Evolutionary conservation across 495 filamentous ascomycete genomes (phyloP).

Genomic region (Chaetomium fimeti): DNA sequence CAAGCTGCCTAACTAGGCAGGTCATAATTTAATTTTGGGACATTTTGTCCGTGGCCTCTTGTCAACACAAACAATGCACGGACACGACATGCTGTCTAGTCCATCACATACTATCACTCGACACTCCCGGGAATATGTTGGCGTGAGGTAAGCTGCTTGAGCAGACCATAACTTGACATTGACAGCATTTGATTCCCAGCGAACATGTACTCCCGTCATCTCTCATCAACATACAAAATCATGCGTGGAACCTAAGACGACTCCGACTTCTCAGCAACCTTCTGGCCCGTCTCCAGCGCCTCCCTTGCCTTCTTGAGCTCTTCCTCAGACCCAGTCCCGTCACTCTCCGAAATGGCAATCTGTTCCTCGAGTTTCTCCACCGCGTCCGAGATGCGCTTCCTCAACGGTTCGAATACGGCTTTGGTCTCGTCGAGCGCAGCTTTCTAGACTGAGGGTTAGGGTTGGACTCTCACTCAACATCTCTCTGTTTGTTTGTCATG

Average conservation of each 20-base stretch:
- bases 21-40: too few relatives aligned
- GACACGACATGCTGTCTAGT: too few relatives aligned
- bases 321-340: constrained; percentile 56
- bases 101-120: too few relatives aligned
- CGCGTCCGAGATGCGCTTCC: constrained; percentile 63
- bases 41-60: too few relatives aligned
- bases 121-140: too few relatives aligned
- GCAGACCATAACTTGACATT: too few relatives aligned
- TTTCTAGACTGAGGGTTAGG: constrained; percentile 51
- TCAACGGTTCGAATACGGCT: constrained; percentile 68
- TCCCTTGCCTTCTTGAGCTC: constrained; percentile 62
- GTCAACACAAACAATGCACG: too few relatives aligned
- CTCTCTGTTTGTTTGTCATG: background rate
- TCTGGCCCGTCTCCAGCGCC: constrained; percentile 43
- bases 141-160: too few relatives aligned
- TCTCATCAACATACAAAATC: background rate
- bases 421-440: constrained; percentile 78
- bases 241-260: constrained; percentile 9
- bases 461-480: constrained; percentile 22
- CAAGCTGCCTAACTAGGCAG: too few relatives aligned
- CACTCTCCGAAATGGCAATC: constrained; percentile 54
- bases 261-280: constrained; percentile 30
- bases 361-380: constrained; percentile 65
- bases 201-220: background rate
- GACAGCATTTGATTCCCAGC: too few relatives aligned